Base-by-base conservation (phyloP, 2,329 filamentous ascomycete genomes). In the Ceratocystis eucalypticola region DNA sequence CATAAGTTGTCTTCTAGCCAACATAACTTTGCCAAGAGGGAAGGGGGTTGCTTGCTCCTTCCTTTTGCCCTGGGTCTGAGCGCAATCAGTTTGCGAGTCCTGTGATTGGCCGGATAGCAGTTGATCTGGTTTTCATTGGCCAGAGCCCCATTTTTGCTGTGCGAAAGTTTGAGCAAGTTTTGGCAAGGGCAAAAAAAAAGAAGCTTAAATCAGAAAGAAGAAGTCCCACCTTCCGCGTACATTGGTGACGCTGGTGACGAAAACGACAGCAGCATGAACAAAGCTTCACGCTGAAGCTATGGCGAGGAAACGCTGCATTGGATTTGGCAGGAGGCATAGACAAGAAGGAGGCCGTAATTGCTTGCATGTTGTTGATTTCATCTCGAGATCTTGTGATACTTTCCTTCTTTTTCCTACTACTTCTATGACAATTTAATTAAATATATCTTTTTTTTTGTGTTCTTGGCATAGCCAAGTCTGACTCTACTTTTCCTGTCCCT, bases 111-210 rank as follows among this genome's bases (percentile, higher is more conserved):
- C 3, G 7, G 10, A 10, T 2, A 12, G 10, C 22, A 2, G 48
- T 0, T n/a, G 5, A 5, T 8, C 1, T 22, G 7, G n/a, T 1
- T 57, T 17, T 62, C 30, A 67, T 67, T 67, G 62, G 62, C 33
- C n/a, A 33, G 15, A 12, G 28, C 3, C 25, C 41, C 37, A 15
- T 5, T 45, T 61, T 44, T 50, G 37, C 37, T 6, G 8, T 77
- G 77, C 77, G 78, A 73, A 74, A 72, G 72, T 80, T 80, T 80
- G 78, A 80, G 78, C 78, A 80, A 75, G 71, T 80, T 41, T 80
- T 70, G 28, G 33, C 17, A 41, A 37, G 55, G 55, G 28, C 12
- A 8, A 25, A 15, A 15, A 59, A 22, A 50, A 53, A 53, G n/a
- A 53, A 59, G 55, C 55, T 59, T 59, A 59, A 59, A 37, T 20